These are phyloP conservation scores for Piloderma croceum DNA, from an alignment of 768 basidiomycete species.

Conservation along the genomic window DNA sequence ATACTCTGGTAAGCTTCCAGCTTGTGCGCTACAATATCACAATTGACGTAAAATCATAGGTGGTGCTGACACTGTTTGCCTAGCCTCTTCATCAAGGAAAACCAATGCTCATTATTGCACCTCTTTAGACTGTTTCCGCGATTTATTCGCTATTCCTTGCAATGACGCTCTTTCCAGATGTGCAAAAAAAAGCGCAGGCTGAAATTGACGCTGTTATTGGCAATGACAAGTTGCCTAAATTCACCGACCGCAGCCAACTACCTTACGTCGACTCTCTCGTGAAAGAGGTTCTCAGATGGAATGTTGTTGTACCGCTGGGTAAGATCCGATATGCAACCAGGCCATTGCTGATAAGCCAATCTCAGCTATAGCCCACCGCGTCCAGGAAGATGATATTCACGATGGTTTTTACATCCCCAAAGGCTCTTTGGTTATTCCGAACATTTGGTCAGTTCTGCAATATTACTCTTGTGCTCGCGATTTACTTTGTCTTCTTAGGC, in stretches of 20 bases:
- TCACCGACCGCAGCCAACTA: constrained; percentile 17
- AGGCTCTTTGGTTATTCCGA: constrained; percentile 46
- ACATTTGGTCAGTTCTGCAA: constrained; percentile 37
- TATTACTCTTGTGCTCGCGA: not conserved
- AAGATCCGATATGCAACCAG: not conserved
- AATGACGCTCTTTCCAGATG: constrained; percentile 24
- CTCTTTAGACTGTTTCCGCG: constrained; percentile 14
- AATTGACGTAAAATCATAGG: no score
- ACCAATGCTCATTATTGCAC: no score
- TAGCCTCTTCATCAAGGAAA: not conserved
- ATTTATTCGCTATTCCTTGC: constrained; percentile 25
- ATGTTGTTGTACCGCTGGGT: constrained; percentile 13
- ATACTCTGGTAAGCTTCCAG: no score
- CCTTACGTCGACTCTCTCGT: constrained; percentile 23
- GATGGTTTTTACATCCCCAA: constrained; percentile 31
- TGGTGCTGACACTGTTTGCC: constrained; percentile 32
- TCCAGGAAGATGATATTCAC: constrained; percentile 27
- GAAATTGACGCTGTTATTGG: constrained; percentile 26
- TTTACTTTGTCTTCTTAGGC: constrained; percentile 20
- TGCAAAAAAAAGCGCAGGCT: constrained; percentile 21
- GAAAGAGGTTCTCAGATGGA: constrained; percentile 24
- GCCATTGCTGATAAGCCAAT: not conserved
- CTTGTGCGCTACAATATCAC: no score
- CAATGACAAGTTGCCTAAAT: constrained; percentile 17
- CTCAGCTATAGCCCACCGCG: constrained; percentile 24